A percentile compares a stretch with the other conserved stretches of the same genome.
phyloP scores from a whole-genome alignment of 805 yeast species.

The Wickerhamiella sorbophila region DNA sequence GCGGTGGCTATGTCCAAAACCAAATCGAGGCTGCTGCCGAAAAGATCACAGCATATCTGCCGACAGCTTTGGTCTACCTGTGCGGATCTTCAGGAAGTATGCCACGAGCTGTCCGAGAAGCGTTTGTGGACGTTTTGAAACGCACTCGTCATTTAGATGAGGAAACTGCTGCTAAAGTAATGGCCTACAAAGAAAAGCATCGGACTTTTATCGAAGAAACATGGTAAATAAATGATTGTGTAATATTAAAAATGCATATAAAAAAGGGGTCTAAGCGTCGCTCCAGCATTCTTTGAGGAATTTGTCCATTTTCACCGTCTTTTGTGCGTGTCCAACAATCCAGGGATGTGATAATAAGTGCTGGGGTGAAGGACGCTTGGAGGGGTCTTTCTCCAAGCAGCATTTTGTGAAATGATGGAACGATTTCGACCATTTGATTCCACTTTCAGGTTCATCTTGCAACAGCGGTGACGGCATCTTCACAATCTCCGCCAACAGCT shows the following conservation, averaged over 20 bases:
- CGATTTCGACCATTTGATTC: constrained; percentile 66
- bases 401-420: constrained; percentile 71
- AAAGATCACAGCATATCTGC: constrained; percentile 37
- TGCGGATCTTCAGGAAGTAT: constrained; percentile 92
- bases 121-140: constrained; percentile 49
- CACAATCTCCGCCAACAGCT: constrained; percentile 63
- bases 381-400: constrained; percentile 67
- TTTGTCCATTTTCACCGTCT: constrained; percentile 70
- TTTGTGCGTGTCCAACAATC: constrained; percentile 62
- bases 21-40: constrained; percentile 38
- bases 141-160: constrained; percentile 3
- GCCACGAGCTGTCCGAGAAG: constrained; percentile 82
- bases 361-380: constrained; percentile 76
- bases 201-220: constrained; percentile 76
- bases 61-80: constrained; percentile 52
- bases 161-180: constrained; percentile 33
- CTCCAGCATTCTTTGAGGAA: constrained; percentile 59
- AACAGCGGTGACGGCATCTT: constrained; percentile 65
- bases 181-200: constrained; percentile 40
- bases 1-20: constrained; percentile 64
- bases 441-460: constrained; percentile 60
- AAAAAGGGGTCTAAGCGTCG: background rate
- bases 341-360: constrained; percentile 93
- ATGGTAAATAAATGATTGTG: constrained; percentile 37
- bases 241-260: background rate